These are phyloP conservation scores for Crithidia sp. DNA, from an alignment of 208 protist genomes.

Conservation along the genomic window DNA sequence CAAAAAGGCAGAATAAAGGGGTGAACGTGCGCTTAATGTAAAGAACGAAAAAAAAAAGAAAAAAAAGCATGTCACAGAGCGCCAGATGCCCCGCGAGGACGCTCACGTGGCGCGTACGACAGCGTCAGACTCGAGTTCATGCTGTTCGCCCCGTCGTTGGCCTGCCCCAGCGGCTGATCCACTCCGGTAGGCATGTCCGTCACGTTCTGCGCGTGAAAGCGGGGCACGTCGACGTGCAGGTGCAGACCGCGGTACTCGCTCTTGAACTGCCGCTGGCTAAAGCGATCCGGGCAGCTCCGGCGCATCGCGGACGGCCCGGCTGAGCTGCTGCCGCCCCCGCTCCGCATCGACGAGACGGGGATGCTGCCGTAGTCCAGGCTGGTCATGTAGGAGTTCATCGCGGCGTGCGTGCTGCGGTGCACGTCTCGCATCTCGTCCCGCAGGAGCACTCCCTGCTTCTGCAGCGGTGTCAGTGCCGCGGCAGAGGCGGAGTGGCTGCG, in stretches of 20 bases:
- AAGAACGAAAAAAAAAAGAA: slow-evolving; percentile 1
- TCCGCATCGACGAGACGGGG: background rate
- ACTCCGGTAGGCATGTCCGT: background rate
- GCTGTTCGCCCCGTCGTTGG: background rate
- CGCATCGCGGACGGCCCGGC: background rate
- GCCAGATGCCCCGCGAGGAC: background rate
- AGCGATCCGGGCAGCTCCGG: slow-evolving; percentile 1
- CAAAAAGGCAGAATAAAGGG: slow-evolving; percentile 19
- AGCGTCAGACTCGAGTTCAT: background rate
- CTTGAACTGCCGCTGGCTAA: slow-evolving; percentile 16
- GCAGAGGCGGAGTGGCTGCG: background rate
- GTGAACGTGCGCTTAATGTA: background rate
- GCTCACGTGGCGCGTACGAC: background rate
- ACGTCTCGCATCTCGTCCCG: slow-evolving; percentile 35
- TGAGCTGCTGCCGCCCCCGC: background rate
- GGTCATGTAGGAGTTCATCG: slow-evolving; percentile 31
- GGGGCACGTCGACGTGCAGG: slow-evolving; percentile 27
- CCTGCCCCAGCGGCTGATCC: background rate
- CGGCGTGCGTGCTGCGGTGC: slow-evolving; percentile 29
- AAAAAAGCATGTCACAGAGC: background rate
- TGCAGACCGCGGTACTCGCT: slow-evolving; percentile 34
- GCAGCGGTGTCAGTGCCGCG: background rate
- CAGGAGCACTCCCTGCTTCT: slow-evolving; percentile 13
- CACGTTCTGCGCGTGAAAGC: slow-evolving; percentile 20
- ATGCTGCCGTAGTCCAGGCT: slow-evolving; percentile 34